Evolutionary conservation across 2,329 filamentous ascomycete species (phyloP).

Genomic region (Zymoseptoria ardabiliae): DNA sequence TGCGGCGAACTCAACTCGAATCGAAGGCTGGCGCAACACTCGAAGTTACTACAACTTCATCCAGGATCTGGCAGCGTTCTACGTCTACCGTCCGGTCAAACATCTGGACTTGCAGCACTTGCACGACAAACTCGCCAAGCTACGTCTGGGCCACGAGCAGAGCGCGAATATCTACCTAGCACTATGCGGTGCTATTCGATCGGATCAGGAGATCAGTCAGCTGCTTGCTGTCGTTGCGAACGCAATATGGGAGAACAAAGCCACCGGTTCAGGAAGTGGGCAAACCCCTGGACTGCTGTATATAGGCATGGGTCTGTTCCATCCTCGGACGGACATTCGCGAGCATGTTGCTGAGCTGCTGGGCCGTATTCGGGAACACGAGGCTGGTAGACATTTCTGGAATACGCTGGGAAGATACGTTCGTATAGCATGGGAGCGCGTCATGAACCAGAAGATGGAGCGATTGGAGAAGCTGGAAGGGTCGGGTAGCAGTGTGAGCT

Average conservation of each 20-base stretch:
- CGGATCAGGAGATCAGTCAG: slow-evolving; percentile 72
- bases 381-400: slow-evolving; percentile 93
- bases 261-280: slow-evolving; percentile 10
- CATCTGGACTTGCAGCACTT: slow-evolving; percentile 85
- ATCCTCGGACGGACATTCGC: slow-evolving; percentile 75
- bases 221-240: slow-evolving; percentile 28
- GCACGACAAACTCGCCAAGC: slow-evolving; percentile 78
- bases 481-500: slow-evolving; percentile 1
- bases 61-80: slow-evolving; percentile 31
- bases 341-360: slow-evolving; percentile 70
- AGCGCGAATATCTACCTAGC: slow-evolving; percentile 80
- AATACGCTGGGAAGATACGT: slow-evolving; percentile 76
- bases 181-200: slow-evolving; percentile 55
- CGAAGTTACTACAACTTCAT: slow-evolving; percentile 94
- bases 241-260: slow-evolving; percentile 23
- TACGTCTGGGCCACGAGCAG: slow-evolving; percentile 68
- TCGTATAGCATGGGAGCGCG: slow-evolving; percentile 74
- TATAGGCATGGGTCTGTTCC: slow-evolving; percentile 80
- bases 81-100: slow-evolving; percentile 52
- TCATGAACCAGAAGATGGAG: slow-evolving; percentile 44
- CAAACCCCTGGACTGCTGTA: slow-evolving; percentile 15
- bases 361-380: slow-evolving; percentile 74
- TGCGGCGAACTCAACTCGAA: slow-evolving; percentile 81
- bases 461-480: slow-evolving; percentile 9
- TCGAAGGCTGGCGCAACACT: slow-evolving; percentile 95